These are phyloP conservation scores for Nosema muscidifuracis DNA, from an alignment of 371 early-diverging fungal species.

Conservation along the genomic window DNA sequence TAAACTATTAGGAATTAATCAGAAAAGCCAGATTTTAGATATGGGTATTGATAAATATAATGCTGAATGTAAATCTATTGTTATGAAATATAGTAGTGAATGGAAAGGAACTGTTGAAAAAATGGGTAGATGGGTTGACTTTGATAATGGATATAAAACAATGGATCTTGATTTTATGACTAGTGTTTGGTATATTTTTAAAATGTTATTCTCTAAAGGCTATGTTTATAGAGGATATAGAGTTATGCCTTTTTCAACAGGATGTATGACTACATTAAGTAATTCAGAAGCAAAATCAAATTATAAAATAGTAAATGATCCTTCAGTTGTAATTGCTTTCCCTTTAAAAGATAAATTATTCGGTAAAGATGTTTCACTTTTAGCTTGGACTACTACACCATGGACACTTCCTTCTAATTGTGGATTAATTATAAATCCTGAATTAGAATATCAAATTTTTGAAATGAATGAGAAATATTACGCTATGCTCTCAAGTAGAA, in stretches of 20 bases:
- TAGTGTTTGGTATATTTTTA: slow-evolving; percentile 97
- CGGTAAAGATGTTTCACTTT: slow-evolving; percentile 71
- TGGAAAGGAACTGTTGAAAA: slow-evolving; percentile 92
- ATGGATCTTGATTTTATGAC: slow-evolving; percentile 90
- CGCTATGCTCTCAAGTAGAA: slow-evolving; percentile 38
- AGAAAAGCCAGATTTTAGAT: slow-evolving; percentile 72
- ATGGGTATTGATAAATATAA: slow-evolving; percentile 99
- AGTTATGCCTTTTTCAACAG: slow-evolving; percentile 98
- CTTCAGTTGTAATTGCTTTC: slow-evolving; percentile 86
- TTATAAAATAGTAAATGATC: slow-evolving; percentile 96
- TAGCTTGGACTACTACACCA: slow-evolving; percentile 99
- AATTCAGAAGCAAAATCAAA: slow-evolving; percentile 98
- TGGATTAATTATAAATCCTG: slow-evolving; percentile 82
- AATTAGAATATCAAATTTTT: slow-evolving; percentile 87
- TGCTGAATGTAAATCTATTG: slow-evolving; percentile 90
- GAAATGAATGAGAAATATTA: slow-evolving; percentile 65
- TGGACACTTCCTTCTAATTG: slow-evolving; percentile 98
- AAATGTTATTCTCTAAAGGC: slow-evolving; percentile 84
- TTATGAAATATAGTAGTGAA: slow-evolving; percentile 88
- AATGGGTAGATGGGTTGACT: slow-evolving; percentile 99
- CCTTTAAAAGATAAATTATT: slow-evolving; percentile 66
- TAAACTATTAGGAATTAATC: slow-evolving; percentile 80
- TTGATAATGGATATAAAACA: slow-evolving; percentile 97
- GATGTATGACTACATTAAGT: slow-evolving; percentile 85
- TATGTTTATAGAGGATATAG: slow-evolving; percentile 90